Conservation (phyloP, 176 grass and related monocot genomes). For the Coix lacrymajobi region DNA sequence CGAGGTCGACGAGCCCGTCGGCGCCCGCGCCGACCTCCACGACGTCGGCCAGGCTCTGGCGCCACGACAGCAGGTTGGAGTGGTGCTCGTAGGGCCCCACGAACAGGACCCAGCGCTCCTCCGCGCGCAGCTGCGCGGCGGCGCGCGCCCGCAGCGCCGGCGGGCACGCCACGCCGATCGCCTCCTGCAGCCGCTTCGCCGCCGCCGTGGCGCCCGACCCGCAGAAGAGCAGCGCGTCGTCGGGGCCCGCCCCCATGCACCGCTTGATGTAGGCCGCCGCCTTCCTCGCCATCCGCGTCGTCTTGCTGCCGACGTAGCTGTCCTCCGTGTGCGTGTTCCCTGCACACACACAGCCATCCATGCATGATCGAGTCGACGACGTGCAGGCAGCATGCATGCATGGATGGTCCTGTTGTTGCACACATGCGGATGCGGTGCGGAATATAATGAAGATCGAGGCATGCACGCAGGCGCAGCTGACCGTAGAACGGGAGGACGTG, state of each 20-base stretch:
- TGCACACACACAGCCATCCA: background rate
- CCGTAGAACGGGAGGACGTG: conserved; percentile 83
- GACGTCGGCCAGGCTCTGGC: conserved; percentile 68
- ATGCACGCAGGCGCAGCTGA: background rate
- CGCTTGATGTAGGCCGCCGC: conserved; percentile 66
- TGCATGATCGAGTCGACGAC: no score
- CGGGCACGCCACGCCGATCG: conserved; percentile 51
- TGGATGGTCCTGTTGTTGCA: no score
- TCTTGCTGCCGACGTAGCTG: conserved; percentile 71
- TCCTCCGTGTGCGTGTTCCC: conserved; percentile 92
- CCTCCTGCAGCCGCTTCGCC: conserved; percentile 76
- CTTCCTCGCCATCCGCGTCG: conserved; percentile 35
- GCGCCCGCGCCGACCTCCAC: conserved; percentile 51
- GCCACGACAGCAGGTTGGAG: conserved; percentile 90
- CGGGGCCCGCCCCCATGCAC: conserved; percentile 51
- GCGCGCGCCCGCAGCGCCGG: conserved; percentile 10
- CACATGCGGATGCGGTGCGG: no score
- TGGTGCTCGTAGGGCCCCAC: conserved; percentile 84
- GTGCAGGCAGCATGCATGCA: no score
- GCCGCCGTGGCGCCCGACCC: conserved; percentile 66
- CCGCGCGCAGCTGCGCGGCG: conserved; percentile 3
- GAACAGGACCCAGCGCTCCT: conserved; percentile 79
- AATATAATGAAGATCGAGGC: no score
- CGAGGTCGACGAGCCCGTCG: conserved; percentile 53
- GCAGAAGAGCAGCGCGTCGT: conserved; percentile 70